Evolutionary conservation across 2,329 filamentous ascomycete genomes (phyloP).

Genomic region (Moelleriella libera): DNA sequence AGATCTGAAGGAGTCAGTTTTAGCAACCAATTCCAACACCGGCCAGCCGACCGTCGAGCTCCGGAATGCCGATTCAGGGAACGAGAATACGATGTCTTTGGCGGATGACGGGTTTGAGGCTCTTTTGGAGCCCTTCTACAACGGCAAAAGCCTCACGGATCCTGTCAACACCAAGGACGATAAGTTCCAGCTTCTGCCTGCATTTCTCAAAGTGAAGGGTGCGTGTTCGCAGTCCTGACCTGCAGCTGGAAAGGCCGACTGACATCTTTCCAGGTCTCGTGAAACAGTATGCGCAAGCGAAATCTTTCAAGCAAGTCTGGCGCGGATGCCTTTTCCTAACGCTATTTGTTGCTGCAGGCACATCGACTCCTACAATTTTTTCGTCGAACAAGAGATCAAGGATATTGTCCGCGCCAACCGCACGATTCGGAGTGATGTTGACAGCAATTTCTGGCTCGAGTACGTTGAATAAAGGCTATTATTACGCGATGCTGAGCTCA

Average conservation of each 20-base stretch:
- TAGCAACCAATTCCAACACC: too few species aligned
- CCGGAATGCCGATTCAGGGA: slow-evolving; percentile 16
- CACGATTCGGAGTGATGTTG: slow-evolving; percentile 79
- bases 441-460: slow-evolving; percentile 85
- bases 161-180: slow-evolving; percentile 56
- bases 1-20: too few species aligned
- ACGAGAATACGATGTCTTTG: slow-evolving; percentile 35
- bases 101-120: slow-evolving; percentile 52
- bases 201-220: slow-evolving; percentile 96
- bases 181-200: slow-evolving; percentile 93
- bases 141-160: slow-evolving; percentile 52
- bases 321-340: slow-evolving; percentile 4
- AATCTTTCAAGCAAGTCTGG: background rate
- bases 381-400: slow-evolving; percentile 91
- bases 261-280: slow-evolving; percentile 45
- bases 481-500: background rate
- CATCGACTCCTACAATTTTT: slow-evolving; percentile 98
- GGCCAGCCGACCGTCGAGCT: background rate
- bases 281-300: slow-evolving; percentile 59
- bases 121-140: slow-evolving; percentile 52
- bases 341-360: slow-evolving; percentile 31
- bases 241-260: background rate
- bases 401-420: slow-evolving; percentile 90
- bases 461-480: slow-evolving; percentile 10
- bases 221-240: too few species aligned